Evolutionary conservation across 306 rosid genomes (phyloP), one percentile per base, ranked within the genome.

Genomic region (Betula pendula): DNA sequence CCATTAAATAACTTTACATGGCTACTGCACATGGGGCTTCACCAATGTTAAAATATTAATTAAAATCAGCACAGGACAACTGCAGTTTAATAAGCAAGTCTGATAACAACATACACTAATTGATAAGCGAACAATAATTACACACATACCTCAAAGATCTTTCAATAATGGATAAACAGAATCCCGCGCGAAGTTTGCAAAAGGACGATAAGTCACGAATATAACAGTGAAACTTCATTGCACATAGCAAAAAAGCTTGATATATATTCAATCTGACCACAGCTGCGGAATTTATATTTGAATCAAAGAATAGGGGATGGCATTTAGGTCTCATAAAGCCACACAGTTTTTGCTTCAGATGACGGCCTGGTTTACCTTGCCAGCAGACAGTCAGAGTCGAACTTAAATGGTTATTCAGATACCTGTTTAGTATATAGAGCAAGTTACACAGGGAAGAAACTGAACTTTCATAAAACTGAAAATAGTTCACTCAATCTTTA

Each of bases 221-320:
- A 66, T 88, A 88, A 81, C 95, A 88, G 72, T 92, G 97, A 63
- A 92, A 92, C 87, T 92, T 92, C 97, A 94, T 94, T 5, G 98
- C 98, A 81, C 86, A 88, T 25, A 90, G 38, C 80, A 94, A 42
- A 84, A 94, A 90, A 3, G 77, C 72, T 74, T 92, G 96, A 79
- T 86, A 92, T 79, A 89, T 74, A 70, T 94, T 94, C 72, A 94
- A 82, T 87, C 92, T 88, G 80, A 94, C 93, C 76, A 89, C 95
- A 77, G 83, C 91, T 24, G 88, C 92, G 14, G 97, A 90, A 81
- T 94, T 94, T 76, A 94, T 87, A 69, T 94, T 92, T 72, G 90
- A 84, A 87, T 92, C 97, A 2, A 84, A 94, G 86, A 92, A 94
- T 75, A 94, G 75, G 7, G 96, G 90, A 88, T 92, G 93, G 62